Evolutionary conservation across 805 yeast species (phyloP).

Genomic region (Saturnispora zaruensis): DNA sequence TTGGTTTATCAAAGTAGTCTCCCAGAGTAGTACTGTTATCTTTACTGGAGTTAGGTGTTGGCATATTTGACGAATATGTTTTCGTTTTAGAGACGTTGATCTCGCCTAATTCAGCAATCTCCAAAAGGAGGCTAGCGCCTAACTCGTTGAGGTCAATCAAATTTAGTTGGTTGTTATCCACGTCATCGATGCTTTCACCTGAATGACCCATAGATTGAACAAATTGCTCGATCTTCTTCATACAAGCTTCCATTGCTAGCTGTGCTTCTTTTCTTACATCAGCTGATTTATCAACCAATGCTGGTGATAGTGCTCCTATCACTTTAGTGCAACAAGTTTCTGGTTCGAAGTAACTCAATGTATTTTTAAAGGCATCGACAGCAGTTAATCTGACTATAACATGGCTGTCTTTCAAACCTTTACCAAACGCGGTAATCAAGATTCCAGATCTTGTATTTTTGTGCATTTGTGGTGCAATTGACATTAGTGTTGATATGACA

Average conservation of each 20-base stretch:
- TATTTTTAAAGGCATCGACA: conserved; percentile 58
- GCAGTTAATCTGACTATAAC: conserved; percentile 71
- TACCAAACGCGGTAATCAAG: conserved; percentile 76
- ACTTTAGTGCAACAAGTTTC: conserved; percentile 73
- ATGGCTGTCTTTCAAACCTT: conserved; percentile 73
- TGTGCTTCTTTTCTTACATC: conserved; percentile 69
- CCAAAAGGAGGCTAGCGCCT: conserved; percentile 1
- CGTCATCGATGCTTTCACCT: conserved; percentile 1
- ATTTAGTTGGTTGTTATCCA: background rate
- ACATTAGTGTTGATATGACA: conserved; percentile 61
- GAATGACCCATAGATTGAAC: conserved; percentile 14
- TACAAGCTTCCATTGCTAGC: conserved; percentile 53
- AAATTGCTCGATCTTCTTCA: conserved; percentile 43
- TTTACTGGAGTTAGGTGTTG: background rate
- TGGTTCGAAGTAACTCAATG: conserved; percentile 59
- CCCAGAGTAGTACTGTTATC: no score
- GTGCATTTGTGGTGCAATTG: conserved; percentile 53
- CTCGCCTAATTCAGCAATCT: conserved; percentile 4
- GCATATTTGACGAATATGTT: conserved; percentile 9
- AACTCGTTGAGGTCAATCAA: background rate
- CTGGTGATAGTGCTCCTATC: conserved; percentile 76
- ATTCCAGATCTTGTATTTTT: conserved; percentile 56
- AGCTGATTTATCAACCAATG: conserved; percentile 65
- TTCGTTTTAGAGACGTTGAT: conserved; percentile 1
- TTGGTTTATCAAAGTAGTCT: background rate